These are phyloP conservation scores for Neurospora terricola DNA, from an alignment of 495 filamentous ascomycete species.

Conservation along the genomic window DNA sequence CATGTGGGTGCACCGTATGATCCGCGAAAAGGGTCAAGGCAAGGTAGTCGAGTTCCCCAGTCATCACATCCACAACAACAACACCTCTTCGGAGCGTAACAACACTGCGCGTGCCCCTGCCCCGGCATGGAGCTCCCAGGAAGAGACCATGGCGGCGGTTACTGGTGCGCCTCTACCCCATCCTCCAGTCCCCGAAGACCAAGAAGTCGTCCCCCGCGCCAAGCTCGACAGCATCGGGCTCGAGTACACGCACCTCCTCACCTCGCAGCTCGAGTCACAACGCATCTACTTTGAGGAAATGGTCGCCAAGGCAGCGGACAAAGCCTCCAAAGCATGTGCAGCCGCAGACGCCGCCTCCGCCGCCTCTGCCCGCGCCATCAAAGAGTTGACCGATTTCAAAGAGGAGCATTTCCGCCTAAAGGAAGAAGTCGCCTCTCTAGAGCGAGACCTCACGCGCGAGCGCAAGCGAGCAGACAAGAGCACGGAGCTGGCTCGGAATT, in stretches of 20 bases:
- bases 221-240: slow-evolving; percentile 88
- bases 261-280: slow-evolving; percentile 83
- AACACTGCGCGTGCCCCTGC: slow-evolving; percentile 1
- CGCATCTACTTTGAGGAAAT: slow-evolving; percentile 91
- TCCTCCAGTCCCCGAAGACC: slow-evolving; percentile 17
- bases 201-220: slow-evolving; percentile 73
- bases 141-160: not conserved
- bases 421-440: slow-evolving; percentile 53
- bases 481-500: slow-evolving; percentile 59
- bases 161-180: not conserved
- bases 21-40: slow-evolving; percentile 83
- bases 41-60: slow-evolving; percentile 77
- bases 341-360: slow-evolving; percentile 52
- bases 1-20: slow-evolving; percentile 89
- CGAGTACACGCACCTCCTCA: slow-evolving; percentile 91
- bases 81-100: not conserved
- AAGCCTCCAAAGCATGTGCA: slow-evolving; percentile 63
- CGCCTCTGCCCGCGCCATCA: slow-evolving; percentile 36
- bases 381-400: slow-evolving; percentile 41
- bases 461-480: slow-evolving; percentile 59
- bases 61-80: slow-evolving; percentile 14
- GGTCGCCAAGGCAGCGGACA: slow-evolving; percentile 83
- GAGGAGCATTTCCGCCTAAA: slow-evolving; percentile 45
- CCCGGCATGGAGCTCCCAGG: not conserved
- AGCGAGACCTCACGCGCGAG: slow-evolving; percentile 59